phyloP scores from a whole-genome alignment of 495 filamentous ascomycete species.

The Rostrohypoxylon terebratum region DNA sequence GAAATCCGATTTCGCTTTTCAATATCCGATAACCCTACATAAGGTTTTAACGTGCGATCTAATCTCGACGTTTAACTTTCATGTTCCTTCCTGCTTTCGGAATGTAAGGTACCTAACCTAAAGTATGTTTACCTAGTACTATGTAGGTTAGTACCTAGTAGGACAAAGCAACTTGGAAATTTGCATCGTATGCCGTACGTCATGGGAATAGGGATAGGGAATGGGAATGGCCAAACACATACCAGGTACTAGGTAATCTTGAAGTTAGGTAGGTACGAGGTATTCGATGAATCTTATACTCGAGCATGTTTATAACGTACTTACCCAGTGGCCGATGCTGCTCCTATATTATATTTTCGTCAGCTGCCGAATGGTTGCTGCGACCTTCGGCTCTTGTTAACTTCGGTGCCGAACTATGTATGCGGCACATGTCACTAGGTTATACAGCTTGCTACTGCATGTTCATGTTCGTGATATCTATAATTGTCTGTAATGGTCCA shows the following conservation, averaged over 20 bases:
- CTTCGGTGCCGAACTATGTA: conserved; percentile 15
- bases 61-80: background rate
- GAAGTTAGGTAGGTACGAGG: background rate
- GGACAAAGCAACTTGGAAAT: conserved; percentile 3
- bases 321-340: background rate
- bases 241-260: no score
- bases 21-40: background rate
- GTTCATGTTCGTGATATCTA: background rate
- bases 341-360: conserved; percentile 6
- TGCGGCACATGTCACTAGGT: background rate
- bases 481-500: no score
- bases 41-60: background rate
- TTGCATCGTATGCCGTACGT: background rate
- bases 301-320: background rate
- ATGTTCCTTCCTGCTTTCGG: no score
- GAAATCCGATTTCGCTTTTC: conserved; percentile 34
- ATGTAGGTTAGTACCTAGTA: no score
- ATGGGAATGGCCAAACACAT: no score
- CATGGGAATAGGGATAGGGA: background rate
- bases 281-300: background rate
- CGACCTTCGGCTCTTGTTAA: conserved; percentile 26
- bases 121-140: no score
- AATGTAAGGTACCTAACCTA: no score
- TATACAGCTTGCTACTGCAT: conserved; percentile 1
- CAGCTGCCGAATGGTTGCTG: conserved; percentile 21